Conservation (phyloP, 2,329 filamentous ascomycete species). For the Macrophomina pseudophaseolina region DNA sequence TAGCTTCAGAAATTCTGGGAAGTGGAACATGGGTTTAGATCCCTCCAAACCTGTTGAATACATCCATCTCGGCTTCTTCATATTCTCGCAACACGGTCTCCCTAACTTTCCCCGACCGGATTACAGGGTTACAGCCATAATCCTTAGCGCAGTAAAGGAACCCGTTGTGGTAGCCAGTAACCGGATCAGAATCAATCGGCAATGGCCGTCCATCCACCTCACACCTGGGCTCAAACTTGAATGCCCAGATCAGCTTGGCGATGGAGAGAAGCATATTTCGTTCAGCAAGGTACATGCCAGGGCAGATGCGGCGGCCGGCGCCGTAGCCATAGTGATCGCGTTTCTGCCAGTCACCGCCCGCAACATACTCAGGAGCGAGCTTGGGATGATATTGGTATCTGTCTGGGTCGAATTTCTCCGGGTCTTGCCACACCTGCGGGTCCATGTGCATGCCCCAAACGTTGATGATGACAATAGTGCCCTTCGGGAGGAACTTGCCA, state of each 20-base stretch:
- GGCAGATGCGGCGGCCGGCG: slow-evolving; percentile 58
- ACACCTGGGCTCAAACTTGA: too few species aligned
- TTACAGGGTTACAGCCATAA: slow-evolving; percentile 8
- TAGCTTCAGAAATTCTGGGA: too few species aligned
- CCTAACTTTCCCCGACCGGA: neutral
- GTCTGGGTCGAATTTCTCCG: slow-evolving; percentile 30
- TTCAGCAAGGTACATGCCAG: slow-evolving; percentile 59
- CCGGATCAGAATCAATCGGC: slow-evolving; percentile 5
- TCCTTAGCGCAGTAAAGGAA: slow-evolving; percentile 22
- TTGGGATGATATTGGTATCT: neutral
- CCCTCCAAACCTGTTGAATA: too few species aligned
- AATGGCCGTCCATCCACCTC: too few species aligned
- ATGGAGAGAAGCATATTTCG: slow-evolving; percentile 49
- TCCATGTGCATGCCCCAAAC: slow-evolving; percentile 46
- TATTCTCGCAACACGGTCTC: slow-evolving; percentile 14
- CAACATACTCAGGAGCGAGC: neutral
- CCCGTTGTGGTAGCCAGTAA: slow-evolving; percentile 18
- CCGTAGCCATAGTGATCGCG: slow-evolving; percentile 58
- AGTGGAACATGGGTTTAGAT: too few species aligned
- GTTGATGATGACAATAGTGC: slow-evolving; percentile 45
- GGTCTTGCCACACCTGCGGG: slow-evolving; percentile 29
- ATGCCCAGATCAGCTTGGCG: slow-evolving; percentile 26
- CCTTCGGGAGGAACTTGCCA: slow-evolving; percentile 49
- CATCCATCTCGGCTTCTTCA: neutral
- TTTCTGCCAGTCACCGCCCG: slow-evolving; percentile 31